Base-by-base conservation (phyloP, 352 stramenopile genomes). In the Halophytophthora polymorphica region DNA sequence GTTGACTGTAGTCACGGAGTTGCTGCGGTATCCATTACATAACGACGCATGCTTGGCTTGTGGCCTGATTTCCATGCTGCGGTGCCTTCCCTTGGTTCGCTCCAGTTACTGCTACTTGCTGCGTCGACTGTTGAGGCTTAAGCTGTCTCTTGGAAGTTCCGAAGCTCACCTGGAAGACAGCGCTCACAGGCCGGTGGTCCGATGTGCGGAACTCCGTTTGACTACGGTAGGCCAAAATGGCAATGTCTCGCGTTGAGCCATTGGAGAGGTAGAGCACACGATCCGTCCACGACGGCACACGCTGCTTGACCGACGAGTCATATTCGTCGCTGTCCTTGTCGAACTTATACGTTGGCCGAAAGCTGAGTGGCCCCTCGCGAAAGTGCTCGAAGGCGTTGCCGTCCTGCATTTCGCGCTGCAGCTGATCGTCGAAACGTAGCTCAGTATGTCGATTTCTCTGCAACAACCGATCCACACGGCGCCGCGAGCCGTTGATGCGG, bases 211-310 rank as follows among this genome's bases (percentile, higher is more conserved):
- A 88, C 31, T 53, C 56, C 53, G 79, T 76, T 48, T 90, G 60
- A 44, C 80, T 89, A 11, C 74, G 64, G 46, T 93, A 93, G 53
- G 69, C 75, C 14, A 83, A 51, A 12, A 88, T 28, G 33, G 83
- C 58, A 28, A 90, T 69, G 41, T 84, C 80, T 7, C 66, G 34
- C 13, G 51, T 19, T 21, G 77, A 75, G 2, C 72, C 61, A 34
- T 90, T 90, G 15, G 70, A 84, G 21, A 81, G 50, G 40, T 77
- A 93, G 11, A 98, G 58, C 25, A 98, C 88, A 17, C 96, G 77
- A 71, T 98, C 96, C n/a, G 96, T 98, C 93, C 92, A 98, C 13
- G 93, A 96, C 31, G 93, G 96, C 42, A 98, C 93, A 18, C 96
- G 79, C 63, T 96, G 88, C 71, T 98, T 98, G 17, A 87, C 62